phyloP scores from a whole-genome alignment of 1,139 yeast genomes.

The Nakaseomyces delphensis region DNA sequence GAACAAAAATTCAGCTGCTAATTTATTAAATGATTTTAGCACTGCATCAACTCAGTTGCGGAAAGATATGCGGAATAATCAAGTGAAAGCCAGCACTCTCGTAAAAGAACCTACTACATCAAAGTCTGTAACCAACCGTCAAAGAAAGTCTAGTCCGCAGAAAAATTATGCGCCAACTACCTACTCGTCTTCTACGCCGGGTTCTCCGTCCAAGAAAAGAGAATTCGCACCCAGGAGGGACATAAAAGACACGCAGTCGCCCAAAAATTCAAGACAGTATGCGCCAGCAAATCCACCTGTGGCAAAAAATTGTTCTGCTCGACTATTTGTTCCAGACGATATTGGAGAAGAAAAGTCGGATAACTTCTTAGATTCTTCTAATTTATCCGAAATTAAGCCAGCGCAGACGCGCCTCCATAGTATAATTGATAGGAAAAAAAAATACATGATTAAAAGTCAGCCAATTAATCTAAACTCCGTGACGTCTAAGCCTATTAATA shows the following conservation, averaged over 20 bases:
- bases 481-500: neutral
- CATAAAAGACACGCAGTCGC: neutral
- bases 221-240: neutral
- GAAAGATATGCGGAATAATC: neutral
- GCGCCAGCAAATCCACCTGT: neutral
- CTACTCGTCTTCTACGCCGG: neutral
- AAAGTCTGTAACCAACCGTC: neutral
- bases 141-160: constrained; percentile 1
- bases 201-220: constrained; percentile 9
- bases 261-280: neutral
- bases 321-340: neutral
- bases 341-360: neutral
- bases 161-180: constrained; percentile 6
- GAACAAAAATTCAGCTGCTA: neutral
- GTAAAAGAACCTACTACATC: neutral
- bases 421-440: constrained; percentile 1
- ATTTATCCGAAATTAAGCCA: neutral
- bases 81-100: neutral
- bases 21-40: constrained; percentile 15
- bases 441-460: neutral
- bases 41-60: constrained; percentile 25
- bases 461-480: neutral
- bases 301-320: neutral
- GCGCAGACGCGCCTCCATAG: neutral
- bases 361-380: neutral